These are phyloP conservation scores for Globisporangium nagaii DNA, from an alignment of 352 stramenopile species.

Conservation along the genomic window DNA sequence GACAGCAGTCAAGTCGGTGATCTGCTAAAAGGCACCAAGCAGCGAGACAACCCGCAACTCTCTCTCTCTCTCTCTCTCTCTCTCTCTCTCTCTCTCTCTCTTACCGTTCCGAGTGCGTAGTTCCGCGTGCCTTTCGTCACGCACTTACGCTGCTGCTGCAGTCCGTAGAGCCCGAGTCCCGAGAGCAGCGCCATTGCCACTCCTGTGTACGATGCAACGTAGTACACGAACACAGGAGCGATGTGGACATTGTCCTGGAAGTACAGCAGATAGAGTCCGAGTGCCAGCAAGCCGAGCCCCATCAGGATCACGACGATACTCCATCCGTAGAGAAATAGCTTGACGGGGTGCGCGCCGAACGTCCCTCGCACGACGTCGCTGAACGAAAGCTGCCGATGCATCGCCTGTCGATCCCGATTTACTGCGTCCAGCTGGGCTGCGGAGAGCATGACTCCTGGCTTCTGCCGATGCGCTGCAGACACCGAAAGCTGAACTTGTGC, in stretches of 20 bases:
- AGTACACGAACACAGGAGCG: constrained; percentile 39
- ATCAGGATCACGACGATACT: constrained; percentile 45
- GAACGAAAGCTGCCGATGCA: constrained; percentile 25
- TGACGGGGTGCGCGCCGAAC: constrained; percentile 21
- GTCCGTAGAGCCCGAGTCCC: constrained; percentile 34
- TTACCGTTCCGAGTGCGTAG: constrained; percentile 48
- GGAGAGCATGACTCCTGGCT: constrained; percentile 5
- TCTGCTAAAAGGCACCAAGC: too few species aligned
- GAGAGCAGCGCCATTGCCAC: constrained; percentile 38
- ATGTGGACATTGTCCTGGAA: constrained; percentile 55
- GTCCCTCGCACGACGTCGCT: constrained; percentile 30
- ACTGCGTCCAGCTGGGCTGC: constrained; percentile 18
- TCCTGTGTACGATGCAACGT: constrained; percentile 42
- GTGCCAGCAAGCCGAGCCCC: constrained; percentile 33
- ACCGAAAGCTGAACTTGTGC: constrained; percentile 4
- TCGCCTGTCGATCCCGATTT: constrained; percentile 25
- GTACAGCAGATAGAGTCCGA: constrained; percentile 59
- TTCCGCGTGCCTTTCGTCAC: constrained; percentile 51
- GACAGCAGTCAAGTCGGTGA: neutral
- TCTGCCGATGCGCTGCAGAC: neutral
- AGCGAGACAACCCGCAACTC: too few species aligned
- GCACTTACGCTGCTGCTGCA: constrained; percentile 45
- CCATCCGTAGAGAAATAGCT: constrained; percentile 52
- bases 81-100: too few species aligned
- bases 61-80: too few species aligned